Percentiles rank a stretch among this genome's conserved stretches.
Evolutionary conservation across 371 early-diverging fungal species (phyloP).

Genomic region (Synchytrium microbalum): DNA sequence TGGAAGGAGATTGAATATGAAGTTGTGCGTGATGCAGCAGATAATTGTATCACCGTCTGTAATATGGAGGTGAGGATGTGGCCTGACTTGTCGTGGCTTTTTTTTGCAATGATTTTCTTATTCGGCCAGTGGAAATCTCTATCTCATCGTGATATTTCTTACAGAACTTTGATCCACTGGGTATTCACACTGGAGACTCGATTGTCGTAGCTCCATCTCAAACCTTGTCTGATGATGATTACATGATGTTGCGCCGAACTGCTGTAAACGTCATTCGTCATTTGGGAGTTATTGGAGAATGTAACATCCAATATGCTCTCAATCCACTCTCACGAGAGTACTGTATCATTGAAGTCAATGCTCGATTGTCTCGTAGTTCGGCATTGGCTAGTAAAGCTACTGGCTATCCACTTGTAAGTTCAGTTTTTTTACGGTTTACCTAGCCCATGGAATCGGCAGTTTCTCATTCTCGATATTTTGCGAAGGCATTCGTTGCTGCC

Average conservation of each 20-base stretch:
- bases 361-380: conserved; percentile 80
- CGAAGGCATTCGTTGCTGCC: conserved; percentile 94
- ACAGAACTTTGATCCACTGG: conserved; percentile 93
- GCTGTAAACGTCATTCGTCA: conserved; percentile 62
- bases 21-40: conserved; percentile 83
- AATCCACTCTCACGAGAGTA: conserved; percentile 88
- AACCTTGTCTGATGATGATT: conserved; percentile 90
- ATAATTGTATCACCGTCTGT: conserved; percentile 95
- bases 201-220: conserved; percentile 94
- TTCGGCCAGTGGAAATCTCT: too few species aligned
- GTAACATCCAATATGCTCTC: conserved; percentile 96
- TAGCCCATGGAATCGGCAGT: conserved; percentile 8
- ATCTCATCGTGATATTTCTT: not conserved
- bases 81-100: not conserved
- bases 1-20: conserved; percentile 98
- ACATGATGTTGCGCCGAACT: conserved; percentile 89
- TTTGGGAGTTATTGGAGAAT: conserved; percentile 92
- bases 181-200: conserved; percentile 96
- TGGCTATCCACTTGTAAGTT: conserved; percentile 72
- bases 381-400: conserved; percentile 96
- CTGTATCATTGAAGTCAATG: conserved; percentile 95
- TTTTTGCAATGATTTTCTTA: not conserved
- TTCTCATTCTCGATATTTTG: not conserved
- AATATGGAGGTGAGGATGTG: conserved; percentile 72
- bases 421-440: not conserved